Evolutionary conservation across 352 stramenopile genomes (phyloP).

Genomic region (Plasmopara viticola): DNA sequence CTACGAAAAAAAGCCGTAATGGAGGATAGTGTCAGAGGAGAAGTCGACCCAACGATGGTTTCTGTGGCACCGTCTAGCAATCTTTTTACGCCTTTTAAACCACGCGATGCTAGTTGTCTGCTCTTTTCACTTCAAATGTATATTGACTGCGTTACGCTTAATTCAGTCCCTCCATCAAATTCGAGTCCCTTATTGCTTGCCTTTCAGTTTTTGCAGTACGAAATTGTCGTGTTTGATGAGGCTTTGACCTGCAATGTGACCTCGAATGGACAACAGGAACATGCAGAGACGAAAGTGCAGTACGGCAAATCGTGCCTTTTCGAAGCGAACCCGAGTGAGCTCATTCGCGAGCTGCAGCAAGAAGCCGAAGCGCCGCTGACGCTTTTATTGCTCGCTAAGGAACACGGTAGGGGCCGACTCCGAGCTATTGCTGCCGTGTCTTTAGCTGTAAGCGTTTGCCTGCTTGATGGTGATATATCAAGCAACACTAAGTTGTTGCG

Average conservation of each 20-base stretch:
- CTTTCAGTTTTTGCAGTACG: constrained; percentile 46
- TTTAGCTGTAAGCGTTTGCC: constrained; percentile 22
- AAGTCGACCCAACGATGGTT: not conserved
- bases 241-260: not conserved
- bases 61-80: constrained; percentile 6
- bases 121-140: constrained; percentile 48
- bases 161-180: not conserved
- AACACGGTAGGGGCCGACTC: constrained; percentile 29
- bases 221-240: constrained; percentile 44
- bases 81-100: not conserved
- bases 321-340: constrained; percentile 21
- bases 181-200: constrained; percentile 19
- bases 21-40: too few relatives aligned
- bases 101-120: constrained; percentile 1
- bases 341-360: constrained; percentile 24
- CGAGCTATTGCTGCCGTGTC: constrained; percentile 30
- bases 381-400: constrained; percentile 30
- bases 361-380: constrained; percentile 23
- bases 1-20: too few relatives aligned
- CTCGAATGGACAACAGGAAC: not conserved
- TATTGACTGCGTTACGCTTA: constrained; percentile 17
- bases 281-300: constrained; percentile 10
- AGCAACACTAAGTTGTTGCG: constrained; percentile 11
- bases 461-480: constrained; percentile 7
- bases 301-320: constrained; percentile 54